These are phyloP conservation scores for Entomortierella lignicola DNA, from an alignment of 192 early-diverging fungal genomes.

Conservation along the genomic window DNA sequence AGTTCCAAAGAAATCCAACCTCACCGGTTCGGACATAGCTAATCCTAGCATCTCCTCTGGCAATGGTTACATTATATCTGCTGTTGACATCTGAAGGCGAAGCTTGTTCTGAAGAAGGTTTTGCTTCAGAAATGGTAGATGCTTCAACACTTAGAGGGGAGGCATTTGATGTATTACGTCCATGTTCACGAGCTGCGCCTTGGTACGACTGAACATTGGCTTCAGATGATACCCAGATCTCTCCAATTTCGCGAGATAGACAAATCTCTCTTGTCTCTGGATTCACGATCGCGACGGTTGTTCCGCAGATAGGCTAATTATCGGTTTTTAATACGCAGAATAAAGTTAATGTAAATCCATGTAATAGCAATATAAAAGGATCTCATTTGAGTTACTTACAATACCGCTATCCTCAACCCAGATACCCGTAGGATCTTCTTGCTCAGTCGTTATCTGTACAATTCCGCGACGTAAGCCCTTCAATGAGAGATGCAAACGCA, in stretches of 20 bases:
- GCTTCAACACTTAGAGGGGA: conserved; percentile 41
- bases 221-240: conserved; percentile 87
- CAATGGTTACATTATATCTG: conserved; percentile 63
- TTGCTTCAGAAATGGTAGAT: conserved; percentile 11
- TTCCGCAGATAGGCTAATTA: conserved; percentile 55
- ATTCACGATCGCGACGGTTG: conserved; percentile 87
- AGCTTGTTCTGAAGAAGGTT: conserved; percentile 8
- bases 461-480: conserved; percentile 73
- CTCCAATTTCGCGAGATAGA: conserved; percentile 77
- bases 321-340: too few relatives aligned
- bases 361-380: too few relatives aligned
- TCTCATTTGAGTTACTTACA: conserved; percentile 48
- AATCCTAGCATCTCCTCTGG: conserved; percentile 66
- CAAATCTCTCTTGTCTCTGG: conserved; percentile 78
- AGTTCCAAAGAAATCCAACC: conserved; percentile 84
- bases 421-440: conserved; percentile 64
- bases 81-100: conserved; percentile 48
- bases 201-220: conserved; percentile 63
- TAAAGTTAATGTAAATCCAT: too few relatives aligned
- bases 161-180: conserved; percentile 34
- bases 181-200: conserved; percentile 48
- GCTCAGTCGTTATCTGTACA: conserved; percentile 66
- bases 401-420: conserved; percentile 79
- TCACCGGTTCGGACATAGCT: conserved; percentile 86
- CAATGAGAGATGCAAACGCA: conserved; percentile 73